Evolutionary conservation across 176 grass and related monocot species (phyloP).

Genomic region (Thinopyrum elongatum): DNA sequence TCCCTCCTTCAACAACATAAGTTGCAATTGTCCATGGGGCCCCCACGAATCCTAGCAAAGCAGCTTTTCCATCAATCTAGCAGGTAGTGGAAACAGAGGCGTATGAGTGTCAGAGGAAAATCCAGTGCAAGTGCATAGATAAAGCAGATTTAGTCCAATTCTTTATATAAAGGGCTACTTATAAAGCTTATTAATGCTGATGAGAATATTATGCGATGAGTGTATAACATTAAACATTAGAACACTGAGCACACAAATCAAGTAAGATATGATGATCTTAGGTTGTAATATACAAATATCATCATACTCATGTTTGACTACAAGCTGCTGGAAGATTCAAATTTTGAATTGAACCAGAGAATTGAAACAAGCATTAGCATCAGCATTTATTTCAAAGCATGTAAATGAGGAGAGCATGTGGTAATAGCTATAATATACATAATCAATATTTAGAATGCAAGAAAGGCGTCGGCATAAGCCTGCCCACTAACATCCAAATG

Average conservation of each 20-base stretch:
- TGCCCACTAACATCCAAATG: not conserved
- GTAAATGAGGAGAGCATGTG: not conserved
- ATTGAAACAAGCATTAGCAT: not conserved
- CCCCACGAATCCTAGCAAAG: slow-evolving; percentile 96
- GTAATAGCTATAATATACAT: not conserved
- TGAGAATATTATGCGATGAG: not conserved
- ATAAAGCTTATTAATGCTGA: slow-evolving; percentile 21
- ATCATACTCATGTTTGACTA: slow-evolving; percentile 13
- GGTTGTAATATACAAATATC: slow-evolving; percentile 1
- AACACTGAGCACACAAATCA: not conserved
- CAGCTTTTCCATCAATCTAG: slow-evolving; percentile 78
- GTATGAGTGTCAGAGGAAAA: slow-evolving; percentile 25
- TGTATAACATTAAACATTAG: not conserved
- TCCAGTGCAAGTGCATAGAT: not conserved
- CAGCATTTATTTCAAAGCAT: slow-evolving; percentile 16
- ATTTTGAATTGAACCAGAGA: not conserved
- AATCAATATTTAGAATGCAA: not conserved
- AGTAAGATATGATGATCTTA: not conserved
- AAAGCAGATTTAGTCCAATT: not conserved
- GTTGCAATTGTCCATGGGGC: slow-evolving; percentile 99
- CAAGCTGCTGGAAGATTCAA: not conserved
- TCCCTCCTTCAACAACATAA: slow-evolving; percentile 93
- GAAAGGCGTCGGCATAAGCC: not conserved
- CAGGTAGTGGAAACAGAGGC: slow-evolving; percentile 25
- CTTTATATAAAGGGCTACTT: slow-evolving; percentile 7